phyloP scores from a whole-genome alignment of 108 stramenopile genomes.

The Stephanodiscus triporus region DNA sequence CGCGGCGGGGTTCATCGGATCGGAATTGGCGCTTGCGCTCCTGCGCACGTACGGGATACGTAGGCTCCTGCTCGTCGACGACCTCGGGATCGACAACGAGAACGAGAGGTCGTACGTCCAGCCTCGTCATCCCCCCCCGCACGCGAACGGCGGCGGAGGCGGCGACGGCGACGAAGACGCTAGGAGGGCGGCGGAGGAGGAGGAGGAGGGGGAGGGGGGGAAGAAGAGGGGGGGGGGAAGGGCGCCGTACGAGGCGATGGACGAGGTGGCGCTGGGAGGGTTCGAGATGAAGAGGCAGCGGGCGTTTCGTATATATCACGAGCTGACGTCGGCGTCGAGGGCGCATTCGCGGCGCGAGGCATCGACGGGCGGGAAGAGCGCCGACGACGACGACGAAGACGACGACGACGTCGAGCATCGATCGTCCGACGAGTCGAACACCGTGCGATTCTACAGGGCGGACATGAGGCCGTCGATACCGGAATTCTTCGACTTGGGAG shows the following conservation, averaged over 20 bases:
- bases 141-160: background rate
- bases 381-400: slow-evolving; percentile 10
- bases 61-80: slow-evolving; percentile 68
- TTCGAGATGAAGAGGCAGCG: slow-evolving; percentile 83
- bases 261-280: slow-evolving; percentile 60
- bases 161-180: background rate
- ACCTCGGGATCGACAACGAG: slow-evolving; percentile 35
- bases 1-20: slow-evolving; percentile 83
- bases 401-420: background rate
- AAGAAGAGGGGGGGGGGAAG: background rate
- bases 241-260: slow-evolving; percentile 27
- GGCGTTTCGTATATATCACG: slow-evolving; percentile 73
- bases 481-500: slow-evolving; percentile 82
- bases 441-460: slow-evolving; percentile 64
- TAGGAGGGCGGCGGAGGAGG: background rate
- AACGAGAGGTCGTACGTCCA: slow-evolving; percentile 30
- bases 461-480: slow-evolving; percentile 86
- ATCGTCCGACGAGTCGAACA: no score
- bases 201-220: background rate
- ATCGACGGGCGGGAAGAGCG: slow-evolving; percentile 32
- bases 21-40: slow-evolving; percentile 77
- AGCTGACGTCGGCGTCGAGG: slow-evolving; percentile 25
- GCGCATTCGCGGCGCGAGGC: no score
- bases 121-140: no score
- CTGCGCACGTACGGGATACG: slow-evolving; percentile 70